Evolutionary conservation across 805 yeast genomes (phyloP), one percentile per base, ranked within the genome.

Genomic region (Candida silvicultrix): DNA sequence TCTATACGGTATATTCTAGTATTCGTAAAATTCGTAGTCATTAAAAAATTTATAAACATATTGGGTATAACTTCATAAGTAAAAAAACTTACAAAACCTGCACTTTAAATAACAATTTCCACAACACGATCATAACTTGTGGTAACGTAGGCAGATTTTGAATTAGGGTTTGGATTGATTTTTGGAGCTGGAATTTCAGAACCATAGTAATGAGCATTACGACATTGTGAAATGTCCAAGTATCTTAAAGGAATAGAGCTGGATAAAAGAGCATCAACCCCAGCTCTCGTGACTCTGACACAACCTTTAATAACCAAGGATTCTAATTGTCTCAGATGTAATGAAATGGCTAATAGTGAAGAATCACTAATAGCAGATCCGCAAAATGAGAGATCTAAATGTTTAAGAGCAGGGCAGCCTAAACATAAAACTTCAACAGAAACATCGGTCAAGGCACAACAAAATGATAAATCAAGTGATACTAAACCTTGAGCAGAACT

Each of bases 361-460:
- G 81, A 73, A 55, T 85, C 92, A 56, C 88, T 80, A 5, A 85
- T 89, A 1, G 92, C 90, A 28, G 85, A 75, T 4, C 92, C 92
- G 63, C 92, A 85, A 56, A 83, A 85, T 10, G 87, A 79, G 31
- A 85, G 60, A 53, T 83, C 82, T 49, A 85, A 64, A 19, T 64
- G 61, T 38, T 68, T 60, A 48, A 85, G 61, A 7, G 69, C 61
- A 42, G 77, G 81, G 56, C 89, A 83, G n/a, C 86, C 85, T 16
- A 81, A 64, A 49, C 85, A 74, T 19, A 85, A 61, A 2, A 82
- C 78, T 51, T 85, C 88, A 23, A 85, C 68, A 2, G 90, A 73
- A 35, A 77, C 72, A 57, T 85, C 90, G 10, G 85, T 77, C 41
- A 85, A 63, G 3, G 87, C 83, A 64, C 92, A 85, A 60, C 94